Conservation (phyloP, 805 yeast genomes). For the Kluyveromyces nonfermentans region DNA sequence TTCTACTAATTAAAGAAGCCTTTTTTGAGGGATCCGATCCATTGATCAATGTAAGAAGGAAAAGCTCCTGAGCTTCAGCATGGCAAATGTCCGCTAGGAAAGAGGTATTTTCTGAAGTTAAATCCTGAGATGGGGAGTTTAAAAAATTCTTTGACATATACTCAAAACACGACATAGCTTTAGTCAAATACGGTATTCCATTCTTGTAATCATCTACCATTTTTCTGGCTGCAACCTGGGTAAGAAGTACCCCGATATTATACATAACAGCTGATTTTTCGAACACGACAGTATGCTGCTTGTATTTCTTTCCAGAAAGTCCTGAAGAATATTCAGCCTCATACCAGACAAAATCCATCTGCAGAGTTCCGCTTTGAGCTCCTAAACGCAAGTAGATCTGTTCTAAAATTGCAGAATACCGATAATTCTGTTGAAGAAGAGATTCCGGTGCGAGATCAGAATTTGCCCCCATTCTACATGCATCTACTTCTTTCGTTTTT, state of each 20-base stretch:
- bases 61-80: constrained; percentile 86
- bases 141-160: constrained; percentile 71
- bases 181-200: constrained; percentile 55
- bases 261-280: constrained; percentile 82
- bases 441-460: constrained; percentile 26
- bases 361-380: constrained; percentile 43
- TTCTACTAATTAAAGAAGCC: constrained; percentile 63
- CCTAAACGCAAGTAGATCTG: constrained; percentile 72
- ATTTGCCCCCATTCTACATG: constrained; percentile 24
- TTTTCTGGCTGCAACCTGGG: constrained; percentile 38
- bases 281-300: constrained; percentile 77
- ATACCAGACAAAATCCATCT: constrained; percentile 64
- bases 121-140: constrained; percentile 80
- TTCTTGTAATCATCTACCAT: constrained; percentile 40
- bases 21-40: constrained; percentile 37
- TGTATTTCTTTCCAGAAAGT: constrained; percentile 29
- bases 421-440: constrained; percentile 33
- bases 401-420: constrained; percentile 76
- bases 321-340: constrained; percentile 52
- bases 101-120: constrained; percentile 56
- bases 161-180: constrained; percentile 68
- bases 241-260: constrained; percentile 60
- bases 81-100: constrained; percentile 58
- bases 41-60: constrained; percentile 48
- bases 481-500: constrained; percentile 19